Evolutionary conservation across 257 asterid genomes (phyloP), one percentile per base, ranked within the genome.

Genomic region (Lycium barbarum): DNA sequence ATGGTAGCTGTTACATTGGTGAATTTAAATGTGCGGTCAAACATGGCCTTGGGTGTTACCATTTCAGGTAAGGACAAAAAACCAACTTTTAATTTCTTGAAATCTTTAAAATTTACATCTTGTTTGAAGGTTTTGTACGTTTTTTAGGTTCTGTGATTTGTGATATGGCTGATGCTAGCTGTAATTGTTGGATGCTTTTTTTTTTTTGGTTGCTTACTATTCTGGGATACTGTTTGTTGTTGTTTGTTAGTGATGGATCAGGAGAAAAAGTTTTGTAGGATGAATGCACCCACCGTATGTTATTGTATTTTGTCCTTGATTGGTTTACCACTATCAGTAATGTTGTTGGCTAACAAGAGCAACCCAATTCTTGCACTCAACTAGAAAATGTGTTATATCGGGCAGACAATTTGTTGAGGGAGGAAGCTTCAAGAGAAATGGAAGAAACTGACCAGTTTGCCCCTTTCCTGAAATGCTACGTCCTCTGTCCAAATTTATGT

Each of bases 11-110:
- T 51, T 84, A 84, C 81, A 26, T 84, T 58, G 86, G 86, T 73
- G 83, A 74, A 54, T 84, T 84, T 59, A 84, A 71, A 70, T 73
- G 73, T 12, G 86, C 73, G 13, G 83, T 84, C 70, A 84, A 84
- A 54, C 86, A 84, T 84, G 86, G 86, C 38, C 86, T 84, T 70
- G 98, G 98, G 4, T 93, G 91, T 86, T 95, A 95, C 90, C 95
- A 94, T 93, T 95, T 94, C 91, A 93, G 98, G 98, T 95, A 20
- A 47, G 36, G 47, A 12, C 1, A 49, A 20, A 10, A 66, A 17
- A 66, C 1, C 10, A 11, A 49, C 12, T 4, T 26, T 26, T 26
- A 53, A 3, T 11, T 53, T 53, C 15, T 2, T 54, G 6, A 13
- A 54, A 3, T 54, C 59, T 54, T 13, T 54, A 54, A 54, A 6